Base-by-base conservation (phyloP, 2,329 filamentous ascomycete species). In the Daldinia eschscholtzii region DNA sequence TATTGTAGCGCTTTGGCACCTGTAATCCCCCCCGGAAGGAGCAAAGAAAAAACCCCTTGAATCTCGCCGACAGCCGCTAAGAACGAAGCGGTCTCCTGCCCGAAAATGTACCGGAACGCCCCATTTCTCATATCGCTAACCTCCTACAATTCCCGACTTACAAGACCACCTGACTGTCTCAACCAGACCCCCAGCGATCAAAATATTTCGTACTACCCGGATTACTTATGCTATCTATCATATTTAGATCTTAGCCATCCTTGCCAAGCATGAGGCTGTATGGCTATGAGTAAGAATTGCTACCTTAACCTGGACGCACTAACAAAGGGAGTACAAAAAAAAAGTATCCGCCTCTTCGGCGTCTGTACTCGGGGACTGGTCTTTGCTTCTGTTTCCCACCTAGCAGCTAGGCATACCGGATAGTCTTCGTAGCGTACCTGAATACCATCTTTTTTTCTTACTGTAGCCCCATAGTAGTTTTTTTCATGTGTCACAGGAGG, bases 91-190 rank as follows among this genome's bases (percentile, higher is more conserved):
- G 46, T 58, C 61, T 67, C 41, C 56, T 44, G 50, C 30, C 56
- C 70, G 70, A 73, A 65, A 72, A 70, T 66, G 58, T 58, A 42
- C 44, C 71, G 70, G 71, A 64, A 44, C 13, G 53, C 44, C 50
- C 68, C 63, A 58, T 68, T 52, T 50, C 56, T 61, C 37, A 56
- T 61, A 39, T 61, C 42, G 12, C 26, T 48, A 39, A 41, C 23
- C 61, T 65, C 71, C 71, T 73, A 23, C 37, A 72, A 65, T 67
- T 70, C 70, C 71, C 71, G 71, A 70, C 30, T 64, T 65, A 63
- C 57, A 41, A 53, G 46, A 15, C 57, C 71, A 69, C 57, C 63
- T 73, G 71, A 73, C 67, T 46, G 23, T 37, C 28, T 55, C 20
- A 60, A 46, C 23, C 33, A 61, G 37, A 46, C 30, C 41, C 41